Evolutionary conservation across 1,284 basidiomycete species (phyloP), one percentile per base, ranked within the genome.

Genomic region (Mycosarcoma mackinlayi): DNA sequence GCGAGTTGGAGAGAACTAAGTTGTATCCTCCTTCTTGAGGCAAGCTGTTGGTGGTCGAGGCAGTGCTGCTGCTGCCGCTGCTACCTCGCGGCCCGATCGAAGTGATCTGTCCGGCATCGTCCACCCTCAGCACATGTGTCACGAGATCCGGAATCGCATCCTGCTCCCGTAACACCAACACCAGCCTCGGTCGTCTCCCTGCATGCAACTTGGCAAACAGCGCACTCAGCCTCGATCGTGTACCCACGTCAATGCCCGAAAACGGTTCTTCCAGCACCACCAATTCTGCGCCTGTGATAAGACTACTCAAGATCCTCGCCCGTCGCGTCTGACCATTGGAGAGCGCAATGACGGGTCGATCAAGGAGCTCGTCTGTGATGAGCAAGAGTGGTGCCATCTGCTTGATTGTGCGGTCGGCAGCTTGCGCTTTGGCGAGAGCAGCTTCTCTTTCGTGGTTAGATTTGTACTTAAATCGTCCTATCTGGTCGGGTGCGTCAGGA

Each of bases 301-400:
- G 83, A 0, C 92, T 91, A 68, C 89, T 88, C 3, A 92, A 86
- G 41, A 98, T 92, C 46, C 94, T 86, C 4, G 93, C 93, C 23
- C 93, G 85, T 33, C 95, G 84, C 19, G 90, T 96, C 85, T 98
- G 95, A 0, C 95, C 95, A 73, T 95, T 95, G 66, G 91, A 92
- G 47, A 98, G 89, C 86, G 69, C 88, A 86, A 83, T 77, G 7
- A 77, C 50, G 2, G 76, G 75, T 18, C 71, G 56, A 28, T 73
- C 40, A 0, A 82, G 57, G 16, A 82, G 45, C n/a, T 76, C 47
- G 23, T 70, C 47, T 11, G 48, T 61, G 21, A 82, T 60, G 14
- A 61, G 41, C 24, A 82, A 27, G 0, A 76, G 48, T 1, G 77
- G 75, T 1, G 77, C 79, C 35, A 70, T 62, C 18, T 37, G 16